Conservation (phyloP, 2,329 filamentous ascomycete species). For the Diplodia corticola region DNA sequence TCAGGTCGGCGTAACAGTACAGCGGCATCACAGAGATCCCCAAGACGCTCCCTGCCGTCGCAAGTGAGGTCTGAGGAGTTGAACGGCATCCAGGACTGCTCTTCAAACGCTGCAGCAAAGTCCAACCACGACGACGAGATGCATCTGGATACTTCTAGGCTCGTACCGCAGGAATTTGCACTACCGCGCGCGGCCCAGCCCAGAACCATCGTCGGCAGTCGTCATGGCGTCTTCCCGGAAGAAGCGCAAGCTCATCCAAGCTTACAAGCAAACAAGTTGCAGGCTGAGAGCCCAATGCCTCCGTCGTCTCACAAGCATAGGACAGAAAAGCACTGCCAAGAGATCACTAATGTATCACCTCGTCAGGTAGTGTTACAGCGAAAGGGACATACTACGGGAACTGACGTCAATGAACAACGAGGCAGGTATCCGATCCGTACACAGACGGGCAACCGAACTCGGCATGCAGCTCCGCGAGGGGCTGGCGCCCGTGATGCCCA, state of each 20-base stretch:
- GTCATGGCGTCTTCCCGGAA: not conserved
- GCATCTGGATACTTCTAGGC: not conserved
- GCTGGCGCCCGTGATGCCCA: not conserved
- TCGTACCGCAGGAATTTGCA: not conserved
- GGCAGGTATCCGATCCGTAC: not conserved
- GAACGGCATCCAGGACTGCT: not conserved
- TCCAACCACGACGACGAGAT: not conserved
- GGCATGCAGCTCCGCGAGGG: not conserved
- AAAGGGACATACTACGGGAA: not conserved
- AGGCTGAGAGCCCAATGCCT: not conserved
- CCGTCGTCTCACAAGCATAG: conserved; percentile 8
- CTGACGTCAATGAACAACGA: not conserved
- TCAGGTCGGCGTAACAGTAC: conserved; percentile 31
- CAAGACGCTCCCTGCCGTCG: not conserved
- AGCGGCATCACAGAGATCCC: not conserved
- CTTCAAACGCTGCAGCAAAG: not conserved
- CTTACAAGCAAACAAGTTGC: not conserved
- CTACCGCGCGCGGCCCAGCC: not conserved
- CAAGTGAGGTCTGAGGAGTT: not conserved
- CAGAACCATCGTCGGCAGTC: not conserved
- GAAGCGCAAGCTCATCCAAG: not conserved
- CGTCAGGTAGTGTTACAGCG: not conserved
- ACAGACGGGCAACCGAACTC: not conserved
- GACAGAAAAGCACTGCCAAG: not conserved
- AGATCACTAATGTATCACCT: not conserved